phyloP scores from a whole-genome alignment of 805 yeast species.

The Candida stauntonica region DNA sequence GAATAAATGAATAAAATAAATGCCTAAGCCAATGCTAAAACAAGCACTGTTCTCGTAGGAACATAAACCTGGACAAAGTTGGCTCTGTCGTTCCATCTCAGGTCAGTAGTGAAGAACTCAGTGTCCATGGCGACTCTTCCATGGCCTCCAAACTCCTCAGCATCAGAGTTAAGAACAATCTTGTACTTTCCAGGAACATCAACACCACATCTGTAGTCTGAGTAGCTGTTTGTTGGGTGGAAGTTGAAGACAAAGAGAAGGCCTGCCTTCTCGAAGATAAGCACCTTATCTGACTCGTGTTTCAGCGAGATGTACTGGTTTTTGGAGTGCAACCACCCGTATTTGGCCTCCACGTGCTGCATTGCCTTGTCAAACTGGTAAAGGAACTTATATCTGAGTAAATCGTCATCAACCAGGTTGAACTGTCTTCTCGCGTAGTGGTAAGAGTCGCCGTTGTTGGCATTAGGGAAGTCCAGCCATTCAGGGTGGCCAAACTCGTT shows the following conservation, averaged over 20 bases:
- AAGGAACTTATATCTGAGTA: conserved; percentile 73
- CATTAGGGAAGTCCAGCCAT: conserved; percentile 97
- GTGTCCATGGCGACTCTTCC: conserved; percentile 55
- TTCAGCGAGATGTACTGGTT: conserved; percentile 85
- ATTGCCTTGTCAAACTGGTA: conserved; percentile 81
- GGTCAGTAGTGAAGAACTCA: conserved; percentile 64
- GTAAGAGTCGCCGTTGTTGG: conserved; percentile 80
- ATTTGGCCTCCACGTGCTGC: conserved; percentile 69
- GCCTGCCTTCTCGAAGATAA: conserved; percentile 86
- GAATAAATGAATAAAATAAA: not conserved
- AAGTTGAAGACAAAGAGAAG: conserved; percentile 84
- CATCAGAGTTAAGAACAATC: conserved; percentile 73
- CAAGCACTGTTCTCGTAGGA: conserved; percentile 72
- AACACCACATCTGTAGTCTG: conserved; percentile 90
- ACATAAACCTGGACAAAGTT: conserved; percentile 75
- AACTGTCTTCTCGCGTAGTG: conserved; percentile 96
- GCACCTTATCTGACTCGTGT: conserved; percentile 82
- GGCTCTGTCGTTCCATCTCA: conserved; percentile 74
- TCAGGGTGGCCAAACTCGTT: conserved; percentile 99
- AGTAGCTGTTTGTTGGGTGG: conserved; percentile 77
- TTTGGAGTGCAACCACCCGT: conserved; percentile 64
- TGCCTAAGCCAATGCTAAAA: conserved; percentile 39
- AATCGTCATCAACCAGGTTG: conserved; percentile 74
- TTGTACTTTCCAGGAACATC: conserved; percentile 72
- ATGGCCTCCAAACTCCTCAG: conserved; percentile 74